Conservation (phyloP, 2,329 filamentous ascomycete species). For the Rhynchosporium secalis region DNA sequence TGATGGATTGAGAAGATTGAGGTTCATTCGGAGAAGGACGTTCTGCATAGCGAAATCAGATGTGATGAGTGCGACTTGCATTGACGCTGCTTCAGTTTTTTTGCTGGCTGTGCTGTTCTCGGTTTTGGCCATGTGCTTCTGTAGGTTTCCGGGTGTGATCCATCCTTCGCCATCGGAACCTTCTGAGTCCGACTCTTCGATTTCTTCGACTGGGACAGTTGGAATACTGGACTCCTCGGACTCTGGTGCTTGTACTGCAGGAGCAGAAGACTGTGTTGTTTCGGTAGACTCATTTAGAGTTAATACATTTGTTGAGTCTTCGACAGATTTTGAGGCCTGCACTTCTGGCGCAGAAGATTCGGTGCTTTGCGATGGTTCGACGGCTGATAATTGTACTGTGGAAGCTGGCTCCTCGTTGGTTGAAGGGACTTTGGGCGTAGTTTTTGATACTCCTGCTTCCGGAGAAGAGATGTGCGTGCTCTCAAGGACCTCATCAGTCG, state of each 20-base stretch:
- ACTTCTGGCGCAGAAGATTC: neutral
- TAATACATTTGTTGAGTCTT: neutral
- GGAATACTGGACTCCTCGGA: neutral
- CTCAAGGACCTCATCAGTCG: conserved; percentile 18
- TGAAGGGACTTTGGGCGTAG: neutral
- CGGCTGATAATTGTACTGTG: neutral
- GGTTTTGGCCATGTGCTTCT: conserved; percentile 76
- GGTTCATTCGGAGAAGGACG: conserved; percentile 89
- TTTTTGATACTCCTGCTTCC: neutral
- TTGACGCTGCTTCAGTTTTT: conserved; percentile 57
- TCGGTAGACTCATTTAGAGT: neutral
- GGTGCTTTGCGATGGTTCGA: neutral
- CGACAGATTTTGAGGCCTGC: neutral
- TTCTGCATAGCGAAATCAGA: conserved; percentile 99
- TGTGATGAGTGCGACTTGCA: conserved; percentile 89
- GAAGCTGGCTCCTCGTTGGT: neutral
- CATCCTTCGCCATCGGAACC: conserved; percentile 69
- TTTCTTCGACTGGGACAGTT: conserved; percentile 29
- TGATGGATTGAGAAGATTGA: conserved; percentile 79
- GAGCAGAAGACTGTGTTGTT: neutral
- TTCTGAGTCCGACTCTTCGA: conserved; percentile 35
- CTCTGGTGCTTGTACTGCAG: neutral
- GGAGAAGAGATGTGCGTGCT: conserved; percentile 18
- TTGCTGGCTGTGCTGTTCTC: conserved; percentile 47
- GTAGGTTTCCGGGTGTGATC: conserved; percentile 93